A percentile compares a stretch with the other conserved stretches of the same genome.
Evolutionary conservation across 225 moss, liverwort and hornwort genomes (phyloP).

Genomic region (Polytrichum formosum): DNA sequence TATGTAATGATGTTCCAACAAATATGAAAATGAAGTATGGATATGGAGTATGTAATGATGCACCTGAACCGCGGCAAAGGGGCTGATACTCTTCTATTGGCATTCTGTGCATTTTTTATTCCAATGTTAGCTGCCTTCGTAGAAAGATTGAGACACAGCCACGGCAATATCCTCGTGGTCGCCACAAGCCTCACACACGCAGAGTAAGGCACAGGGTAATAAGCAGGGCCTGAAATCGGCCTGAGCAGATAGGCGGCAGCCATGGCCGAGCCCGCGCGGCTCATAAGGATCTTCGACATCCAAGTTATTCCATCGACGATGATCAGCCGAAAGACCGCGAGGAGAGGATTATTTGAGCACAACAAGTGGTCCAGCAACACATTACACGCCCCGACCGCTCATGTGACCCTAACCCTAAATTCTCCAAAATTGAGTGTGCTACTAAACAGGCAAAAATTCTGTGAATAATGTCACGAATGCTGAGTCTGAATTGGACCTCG

Average conservation of each 20-base stretch:
- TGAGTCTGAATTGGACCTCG: too few species aligned
- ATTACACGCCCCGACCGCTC: too few species aligned
- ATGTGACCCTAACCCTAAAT: too few species aligned
- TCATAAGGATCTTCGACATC: constrained; percentile 40
- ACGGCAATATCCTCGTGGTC: constrained; percentile 28
- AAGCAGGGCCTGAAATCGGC: constrained; percentile 16
- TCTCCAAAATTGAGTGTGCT: too few species aligned
- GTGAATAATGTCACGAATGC: too few species aligned
- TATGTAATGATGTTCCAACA: background rate
- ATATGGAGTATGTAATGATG: background rate
- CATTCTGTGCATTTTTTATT: constrained; percentile 24
- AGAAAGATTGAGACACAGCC: constrained; percentile 19
- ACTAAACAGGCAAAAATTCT: too few species aligned
- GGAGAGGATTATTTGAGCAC: too few species aligned
- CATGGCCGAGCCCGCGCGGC: constrained; percentile 40
- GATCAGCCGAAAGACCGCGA: too few species aligned
- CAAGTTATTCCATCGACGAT: constrained; percentile 4
- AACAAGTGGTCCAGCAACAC: too few species aligned
- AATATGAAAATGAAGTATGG: background rate
- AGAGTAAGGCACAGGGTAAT: constrained; percentile 5
- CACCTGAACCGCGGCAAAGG: constrained; percentile 27
- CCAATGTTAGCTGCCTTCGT: constrained; percentile 23
- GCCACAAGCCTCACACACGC: constrained; percentile 1
- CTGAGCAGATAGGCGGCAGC: constrained; percentile 34
- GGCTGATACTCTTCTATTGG: constrained; percentile 3